Conservation (phyloP, 495 filamentous ascomycete genomes). For the Xylaria acuta region DNA sequence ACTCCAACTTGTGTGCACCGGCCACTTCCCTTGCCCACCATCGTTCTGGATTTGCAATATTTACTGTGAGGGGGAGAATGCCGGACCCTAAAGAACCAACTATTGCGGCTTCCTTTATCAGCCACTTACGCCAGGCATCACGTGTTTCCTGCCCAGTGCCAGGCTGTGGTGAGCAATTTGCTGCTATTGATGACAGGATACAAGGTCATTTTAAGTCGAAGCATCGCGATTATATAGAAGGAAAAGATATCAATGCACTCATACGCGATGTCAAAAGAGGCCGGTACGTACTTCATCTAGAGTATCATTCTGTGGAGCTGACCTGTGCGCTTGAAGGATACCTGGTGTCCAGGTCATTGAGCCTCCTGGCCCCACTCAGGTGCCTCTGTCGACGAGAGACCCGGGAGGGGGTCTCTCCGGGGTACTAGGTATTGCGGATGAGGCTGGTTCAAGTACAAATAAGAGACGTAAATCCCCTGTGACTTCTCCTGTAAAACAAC, state of each 20-base stretch:
- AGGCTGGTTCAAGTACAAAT: conserved; percentile 21
- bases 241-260: conserved; percentile 29
- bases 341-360: background rate
- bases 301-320: conserved; percentile 1
- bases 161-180: conserved; percentile 28
- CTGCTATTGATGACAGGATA: conserved; percentile 34
- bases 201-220: conserved; percentile 28
- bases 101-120: conserved; percentile 31
- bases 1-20: background rate
- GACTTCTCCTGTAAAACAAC: conserved; percentile 18
- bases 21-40: background rate
- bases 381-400: background rate
- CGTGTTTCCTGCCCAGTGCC: conserved; percentile 29
- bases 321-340: conserved; percentile 14
- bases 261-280: conserved; percentile 32
- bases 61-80: conserved; percentile 21
- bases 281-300: conserved; percentile 24
- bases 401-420: conserved; percentile 1
- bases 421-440: background rate
- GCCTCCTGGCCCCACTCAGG: background rate
- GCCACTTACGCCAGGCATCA: conserved; percentile 33
- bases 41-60: background rate
- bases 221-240: conserved; percentile 30
- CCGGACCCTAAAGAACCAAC: conserved; percentile 30
- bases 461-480: conserved; percentile 37